A percentile compares a stretch with the other conserved stretches of the same genome.
phyloP scores from a whole-genome alignment of 2,329 filamentous ascomycete genomes.

The Biscogniauxia sp. region DNA sequence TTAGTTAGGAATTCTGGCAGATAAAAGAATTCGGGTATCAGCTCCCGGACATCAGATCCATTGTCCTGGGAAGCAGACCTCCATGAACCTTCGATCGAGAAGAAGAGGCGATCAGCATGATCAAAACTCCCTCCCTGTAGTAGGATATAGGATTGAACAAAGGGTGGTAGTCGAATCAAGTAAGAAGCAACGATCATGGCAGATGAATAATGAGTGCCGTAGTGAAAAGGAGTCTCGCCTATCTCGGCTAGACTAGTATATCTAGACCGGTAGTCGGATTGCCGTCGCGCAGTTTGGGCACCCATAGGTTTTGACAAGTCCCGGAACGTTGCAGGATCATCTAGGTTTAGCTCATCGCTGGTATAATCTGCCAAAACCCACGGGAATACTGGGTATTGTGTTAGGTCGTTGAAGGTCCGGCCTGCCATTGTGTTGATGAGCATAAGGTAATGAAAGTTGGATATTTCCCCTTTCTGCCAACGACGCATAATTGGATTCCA shows the following conservation, averaged over 20 bases:
- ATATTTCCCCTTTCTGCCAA: slow-evolving; percentile 93
- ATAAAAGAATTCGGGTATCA: slow-evolving; percentile 97
- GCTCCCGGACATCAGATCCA: slow-evolving; percentile 89
- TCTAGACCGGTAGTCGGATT: slow-evolving; percentile 76
- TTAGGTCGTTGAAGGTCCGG: slow-evolving; percentile 94
- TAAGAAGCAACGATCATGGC: slow-evolving; percentile 99
- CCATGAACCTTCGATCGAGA: slow-evolving; percentile 90
- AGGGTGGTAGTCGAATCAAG: slow-evolving; percentile 89
- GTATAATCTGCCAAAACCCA: slow-evolving; percentile 97
- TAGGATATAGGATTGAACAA: slow-evolving; percentile 91
- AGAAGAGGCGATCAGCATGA: slow-evolving; percentile 92
- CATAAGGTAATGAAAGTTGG: slow-evolving; percentile 99
- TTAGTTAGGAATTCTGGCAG: slow-evolving; percentile 94
- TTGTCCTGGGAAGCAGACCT: slow-evolving; percentile 83
- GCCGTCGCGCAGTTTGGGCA: slow-evolving; percentile 74
- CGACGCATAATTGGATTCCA: slow-evolving; percentile 82
- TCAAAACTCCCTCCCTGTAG: slow-evolving; percentile 96
- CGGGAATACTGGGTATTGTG: slow-evolving; percentile 96
- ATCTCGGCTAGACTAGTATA: slow-evolving; percentile 90
- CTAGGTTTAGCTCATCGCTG: slow-evolving; percentile 85
- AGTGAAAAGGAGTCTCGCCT: slow-evolving; percentile 90
- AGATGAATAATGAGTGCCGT: slow-evolving; percentile 97
- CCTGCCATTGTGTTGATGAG: slow-evolving; percentile 97
- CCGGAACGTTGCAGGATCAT: slow-evolving; percentile 79
- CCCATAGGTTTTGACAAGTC: slow-evolving; percentile 97